phyloP scores from a whole-genome alignment of 345 rosid genomes.

The Brassica napus region DNA sequence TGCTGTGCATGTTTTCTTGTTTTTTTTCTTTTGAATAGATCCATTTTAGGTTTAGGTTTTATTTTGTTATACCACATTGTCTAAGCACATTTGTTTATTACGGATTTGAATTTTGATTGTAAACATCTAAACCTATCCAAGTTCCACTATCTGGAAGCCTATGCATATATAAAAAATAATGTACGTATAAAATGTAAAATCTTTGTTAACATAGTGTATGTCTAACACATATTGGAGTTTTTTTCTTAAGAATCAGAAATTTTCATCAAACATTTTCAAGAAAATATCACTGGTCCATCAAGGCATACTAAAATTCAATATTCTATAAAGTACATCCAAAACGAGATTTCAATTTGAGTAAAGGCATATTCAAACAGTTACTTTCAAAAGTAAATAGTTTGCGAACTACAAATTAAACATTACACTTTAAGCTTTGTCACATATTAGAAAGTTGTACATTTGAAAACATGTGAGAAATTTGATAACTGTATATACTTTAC shows the following conservation, averaged over 20 bases:
- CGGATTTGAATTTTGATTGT: background rate
- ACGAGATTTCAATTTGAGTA: background rate
- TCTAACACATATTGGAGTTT: background rate
- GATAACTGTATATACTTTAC: background rate
- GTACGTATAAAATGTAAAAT: background rate
- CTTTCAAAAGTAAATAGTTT: background rate
- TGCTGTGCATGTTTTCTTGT: slow-evolving; percentile 4
- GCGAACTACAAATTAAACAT: background rate
- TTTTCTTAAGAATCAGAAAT: background rate
- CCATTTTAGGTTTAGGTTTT: background rate
- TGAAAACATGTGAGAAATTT: background rate
- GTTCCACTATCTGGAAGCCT: background rate
- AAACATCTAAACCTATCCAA: background rate
- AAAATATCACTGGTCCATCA: background rate
- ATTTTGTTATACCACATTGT: background rate
- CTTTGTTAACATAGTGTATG: background rate
- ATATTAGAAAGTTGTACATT: background rate
- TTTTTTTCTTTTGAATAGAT: background rate
- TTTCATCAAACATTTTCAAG: background rate
- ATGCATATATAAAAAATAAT: background rate
- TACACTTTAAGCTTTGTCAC: background rate
- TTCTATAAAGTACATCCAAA: background rate
- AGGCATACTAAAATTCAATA: background rate
- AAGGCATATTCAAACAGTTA: background rate
- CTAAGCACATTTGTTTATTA: background rate